These are phyloP conservation scores for Mycena vulgaris DNA, from an alignment of 768 basidiomycete genomes.

Conservation along the genomic window DNA sequence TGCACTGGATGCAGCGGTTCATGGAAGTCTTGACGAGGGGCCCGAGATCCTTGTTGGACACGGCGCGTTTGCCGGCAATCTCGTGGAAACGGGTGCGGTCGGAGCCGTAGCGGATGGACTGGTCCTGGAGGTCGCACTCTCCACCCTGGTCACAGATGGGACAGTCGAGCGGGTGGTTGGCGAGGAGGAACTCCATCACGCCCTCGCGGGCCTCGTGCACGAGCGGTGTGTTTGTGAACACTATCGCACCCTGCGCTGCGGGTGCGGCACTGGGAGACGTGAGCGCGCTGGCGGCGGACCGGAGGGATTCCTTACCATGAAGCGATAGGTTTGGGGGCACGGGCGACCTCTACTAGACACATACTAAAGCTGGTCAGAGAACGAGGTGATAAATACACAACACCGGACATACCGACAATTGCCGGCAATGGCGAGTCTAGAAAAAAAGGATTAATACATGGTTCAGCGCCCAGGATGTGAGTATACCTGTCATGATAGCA, in stretches of 20 bases:
- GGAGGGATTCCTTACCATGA: constrained; percentile 74
- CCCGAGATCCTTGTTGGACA: constrained; percentile 98
- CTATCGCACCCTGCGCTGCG: constrained; percentile 94
- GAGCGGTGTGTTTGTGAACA: constrained; percentile 93
- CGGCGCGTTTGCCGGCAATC: constrained; percentile 96
- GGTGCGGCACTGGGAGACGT: constrained; percentile 87
- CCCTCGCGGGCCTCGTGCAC: constrained; percentile 95
- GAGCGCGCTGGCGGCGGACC: constrained; percentile 6
- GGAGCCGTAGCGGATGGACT: constrained; percentile 99
- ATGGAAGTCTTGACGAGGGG: constrained; percentile 98
- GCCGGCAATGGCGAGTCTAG: constrained; percentile 94
- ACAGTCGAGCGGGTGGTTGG: constrained; percentile 98
- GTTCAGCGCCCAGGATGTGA: constrained; percentile 5
- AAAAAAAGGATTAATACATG: constrained; percentile 22
- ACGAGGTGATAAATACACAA: background rate
- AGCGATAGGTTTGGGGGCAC: constrained; percentile 94
- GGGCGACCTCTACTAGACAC: constrained; percentile 98
- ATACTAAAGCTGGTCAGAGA: constrained; percentile 68
- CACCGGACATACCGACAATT: constrained; percentile 74
- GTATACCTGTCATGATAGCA: constrained; percentile 88
- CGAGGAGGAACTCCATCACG: constrained; percentile 98
- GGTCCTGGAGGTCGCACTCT: constrained; percentile 98
- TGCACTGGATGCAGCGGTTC: constrained; percentile 99
- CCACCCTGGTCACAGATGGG: constrained; percentile 99
- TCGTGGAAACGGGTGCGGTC: constrained; percentile 99